Conservation (phyloP, 1,284 basidiomycete genomes). For the Ceratobasidium sp. region DNA sequence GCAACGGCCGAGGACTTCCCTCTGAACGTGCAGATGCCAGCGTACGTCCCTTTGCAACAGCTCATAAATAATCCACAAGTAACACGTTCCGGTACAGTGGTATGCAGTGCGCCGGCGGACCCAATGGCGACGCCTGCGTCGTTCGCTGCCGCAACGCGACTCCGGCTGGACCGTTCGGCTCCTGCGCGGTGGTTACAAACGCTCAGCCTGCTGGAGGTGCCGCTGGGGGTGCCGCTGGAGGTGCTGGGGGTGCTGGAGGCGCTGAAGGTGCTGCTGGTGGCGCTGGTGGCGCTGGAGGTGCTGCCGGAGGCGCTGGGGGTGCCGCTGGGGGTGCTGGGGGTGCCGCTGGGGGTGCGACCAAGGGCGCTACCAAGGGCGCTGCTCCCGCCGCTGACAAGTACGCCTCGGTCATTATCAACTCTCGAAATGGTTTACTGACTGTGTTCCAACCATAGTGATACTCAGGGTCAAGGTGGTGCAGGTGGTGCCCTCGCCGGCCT, state of each 20-base stretch:
- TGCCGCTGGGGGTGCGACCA: not conserved
- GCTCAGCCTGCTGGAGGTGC: not conserved
- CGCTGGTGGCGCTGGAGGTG: not conserved
- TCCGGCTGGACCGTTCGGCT: constrained; percentile 44
- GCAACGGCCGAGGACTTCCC: constrained; percentile 53
- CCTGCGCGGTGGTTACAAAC: constrained; percentile 33
- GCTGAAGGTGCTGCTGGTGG: constrained; percentile 25
- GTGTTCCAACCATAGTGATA: not conserved
- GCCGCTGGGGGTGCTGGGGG: not conserved
- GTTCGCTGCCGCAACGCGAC: constrained; percentile 44
- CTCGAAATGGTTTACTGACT: not conserved
- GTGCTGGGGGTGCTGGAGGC: constrained; percentile 1
- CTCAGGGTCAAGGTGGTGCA: no score
- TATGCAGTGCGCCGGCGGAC: constrained; percentile 41
- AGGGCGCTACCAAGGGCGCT: not conserved
- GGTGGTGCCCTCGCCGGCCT: not conserved
- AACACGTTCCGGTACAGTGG: not conserved
- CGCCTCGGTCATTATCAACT: not conserved
- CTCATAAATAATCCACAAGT: not conserved
- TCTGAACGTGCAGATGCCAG: constrained; percentile 50
- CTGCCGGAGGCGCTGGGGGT: not conserved
- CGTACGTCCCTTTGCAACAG: constrained; percentile 37
- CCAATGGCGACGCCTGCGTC: constrained; percentile 39
- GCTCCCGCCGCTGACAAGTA: constrained; percentile 5
- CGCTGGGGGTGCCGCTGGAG: not conserved